These are phyloP conservation scores for Cladophialophora carrionii DNA, from an alignment of 2,329 filamentous ascomycete genomes.

Conservation along the genomic window DNA sequence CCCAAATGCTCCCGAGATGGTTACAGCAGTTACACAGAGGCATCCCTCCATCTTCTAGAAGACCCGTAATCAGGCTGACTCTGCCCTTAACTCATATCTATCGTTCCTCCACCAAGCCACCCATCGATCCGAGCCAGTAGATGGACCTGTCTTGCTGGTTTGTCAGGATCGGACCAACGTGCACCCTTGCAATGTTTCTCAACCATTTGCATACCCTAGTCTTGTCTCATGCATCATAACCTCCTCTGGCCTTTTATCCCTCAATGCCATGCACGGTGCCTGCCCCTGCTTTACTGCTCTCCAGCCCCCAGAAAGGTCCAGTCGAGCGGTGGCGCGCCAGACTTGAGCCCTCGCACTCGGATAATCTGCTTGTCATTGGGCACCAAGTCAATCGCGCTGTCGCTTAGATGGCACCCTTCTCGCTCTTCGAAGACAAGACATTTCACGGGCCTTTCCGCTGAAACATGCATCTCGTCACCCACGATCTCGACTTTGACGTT, in stretches of 20 bases:
- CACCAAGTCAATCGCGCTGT: constrained; percentile 62
- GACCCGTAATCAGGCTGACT: constrained; percentile 7
- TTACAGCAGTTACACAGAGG: not conserved
- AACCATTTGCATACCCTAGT: constrained; percentile 13
- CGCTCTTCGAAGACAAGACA: constrained; percentile 64
- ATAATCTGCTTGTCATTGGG: constrained; percentile 60
- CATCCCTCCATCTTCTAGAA: constrained; percentile 1
- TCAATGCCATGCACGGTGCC: constrained; percentile 12
- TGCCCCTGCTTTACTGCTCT: constrained; percentile 35
- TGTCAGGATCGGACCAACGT: not conserved
- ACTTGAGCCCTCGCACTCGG: constrained; percentile 38
- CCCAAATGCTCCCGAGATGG: not conserved
- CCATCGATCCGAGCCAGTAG: constrained; percentile 10
- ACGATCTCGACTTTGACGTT: constrained; percentile 52
- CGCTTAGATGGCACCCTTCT: constrained; percentile 57
- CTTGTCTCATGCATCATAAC: constrained; percentile 13
- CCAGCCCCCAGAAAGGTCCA: constrained; percentile 40
- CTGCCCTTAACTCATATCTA: not conserved
- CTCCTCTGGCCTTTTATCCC: constrained; percentile 9
- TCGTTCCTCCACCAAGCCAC: not conserved
- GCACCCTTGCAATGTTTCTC: constrained; percentile 14
- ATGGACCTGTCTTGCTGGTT: not conserved
- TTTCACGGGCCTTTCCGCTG: constrained; percentile 58
- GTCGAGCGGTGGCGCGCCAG: constrained; percentile 32
- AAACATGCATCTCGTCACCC: constrained; percentile 53